Base-by-base conservation (phyloP, 352 stramenopile genomes). In the Phytopythium ostracodes region DNA sequence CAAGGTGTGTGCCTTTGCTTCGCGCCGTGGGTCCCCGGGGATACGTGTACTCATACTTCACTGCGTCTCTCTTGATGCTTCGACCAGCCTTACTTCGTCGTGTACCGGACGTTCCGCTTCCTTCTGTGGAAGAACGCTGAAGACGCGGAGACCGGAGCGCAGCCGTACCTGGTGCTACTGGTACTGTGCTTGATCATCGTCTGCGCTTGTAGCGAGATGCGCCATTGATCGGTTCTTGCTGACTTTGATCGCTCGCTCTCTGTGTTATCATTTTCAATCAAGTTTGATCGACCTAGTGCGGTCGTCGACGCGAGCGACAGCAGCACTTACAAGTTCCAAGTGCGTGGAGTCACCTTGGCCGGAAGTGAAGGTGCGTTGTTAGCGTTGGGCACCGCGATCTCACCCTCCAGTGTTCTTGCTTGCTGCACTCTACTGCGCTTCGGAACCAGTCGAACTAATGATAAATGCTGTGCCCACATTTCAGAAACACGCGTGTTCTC, bases 41-140 rank as follows among this genome's bases (percentile, higher is more conserved):
- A 33, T 33, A 33, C 7, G 29, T 33, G 29, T 33, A 58, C 44
- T 22, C 17, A 43, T 17, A n/a, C 22, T 31, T 31, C 56, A 25
- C 63, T 14, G 14, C 46, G 60, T 20, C 51, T 60, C 27, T 59
- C 59, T 57, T 60, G 59, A 57, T 44, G 40, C 46, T 73, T 63
- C 38, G 71, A 46, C 18, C 68, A 91, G 81, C 66, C 46, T 7
- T 84, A 75, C 27, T 91, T 83, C 25, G 58, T 81, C 29, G 77
- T 72, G 25, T 93, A 91, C 67, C 86, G 82, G 22, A 60, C 81
- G 7, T 92, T 75, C 63, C 84, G 86, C 12, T 93, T 95, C 61
- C 66, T 93, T 29, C 56, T 95, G 29, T 95, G 86, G 86, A 95
- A 91, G 65, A 79, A 62, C 17, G 72, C 70, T 12, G 86, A 95